Evolutionary conservation across 2,329 filamentous ascomycete species (phyloP).

Genomic region (Arthrobotrys sphaeroides): DNA sequence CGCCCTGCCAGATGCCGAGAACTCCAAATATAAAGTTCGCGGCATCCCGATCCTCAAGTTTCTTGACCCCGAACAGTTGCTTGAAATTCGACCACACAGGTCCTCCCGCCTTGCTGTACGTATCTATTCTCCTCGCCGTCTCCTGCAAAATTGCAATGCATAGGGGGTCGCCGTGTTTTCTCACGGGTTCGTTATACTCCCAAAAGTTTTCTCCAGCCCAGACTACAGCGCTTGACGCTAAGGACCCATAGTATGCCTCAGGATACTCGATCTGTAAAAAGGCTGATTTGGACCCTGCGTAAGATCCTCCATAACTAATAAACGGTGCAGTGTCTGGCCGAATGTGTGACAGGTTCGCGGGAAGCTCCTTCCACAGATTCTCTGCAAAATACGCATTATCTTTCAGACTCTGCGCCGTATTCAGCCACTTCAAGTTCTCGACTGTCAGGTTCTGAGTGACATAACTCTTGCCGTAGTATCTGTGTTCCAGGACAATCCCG

Average conservation of each 20-base stretch:
- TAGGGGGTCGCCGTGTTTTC: constrained; percentile 67
- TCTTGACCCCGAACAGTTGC: constrained; percentile 65
- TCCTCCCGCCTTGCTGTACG: constrained; percentile 66
- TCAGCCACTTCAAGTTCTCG: constrained; percentile 79
- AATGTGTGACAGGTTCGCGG: constrained; percentile 73
- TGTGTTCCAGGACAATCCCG: constrained; percentile 83
- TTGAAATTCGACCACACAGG: constrained; percentile 65
- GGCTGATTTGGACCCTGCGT: constrained; percentile 81
- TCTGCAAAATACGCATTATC: constrained; percentile 83
- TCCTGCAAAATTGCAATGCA: constrained; percentile 74
- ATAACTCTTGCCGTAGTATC: constrained; percentile 83
- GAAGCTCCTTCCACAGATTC: constrained; percentile 71
- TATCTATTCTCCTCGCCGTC: constrained; percentile 69
- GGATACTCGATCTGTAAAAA: constrained; percentile 81
- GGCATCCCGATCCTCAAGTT: constrained; percentile 59
- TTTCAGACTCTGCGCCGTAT: constrained; percentile 82
- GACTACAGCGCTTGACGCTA: constrained; percentile 82
- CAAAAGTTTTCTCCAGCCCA: constrained; percentile 82
- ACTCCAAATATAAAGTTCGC: constrained; percentile 30
- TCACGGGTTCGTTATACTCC: constrained; percentile 70
- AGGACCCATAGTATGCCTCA: constrained; percentile 78
- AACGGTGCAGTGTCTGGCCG: constrained; percentile 75
- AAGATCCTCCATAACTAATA: constrained; percentile 84
- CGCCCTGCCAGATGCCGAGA: constrained; percentile 18
- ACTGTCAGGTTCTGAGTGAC: constrained; percentile 74